A percentile compares a stretch with the other conserved stretches of the same genome.
phyloP scores from a whole-genome alignment of 768 basidiomycete species.

The Fomitopsis pulvina region DNA sequence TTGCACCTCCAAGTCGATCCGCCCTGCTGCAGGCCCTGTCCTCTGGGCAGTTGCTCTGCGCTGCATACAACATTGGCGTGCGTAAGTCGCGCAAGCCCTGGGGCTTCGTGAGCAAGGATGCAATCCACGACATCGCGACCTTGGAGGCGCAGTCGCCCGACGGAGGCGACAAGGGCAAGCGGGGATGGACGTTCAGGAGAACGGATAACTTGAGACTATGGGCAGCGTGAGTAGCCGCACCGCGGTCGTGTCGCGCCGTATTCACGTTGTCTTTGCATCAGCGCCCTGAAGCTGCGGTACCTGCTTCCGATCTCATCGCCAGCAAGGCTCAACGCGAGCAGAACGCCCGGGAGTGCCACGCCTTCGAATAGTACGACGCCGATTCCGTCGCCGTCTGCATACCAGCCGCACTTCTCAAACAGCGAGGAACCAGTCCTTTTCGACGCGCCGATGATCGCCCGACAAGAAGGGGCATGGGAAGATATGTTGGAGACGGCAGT shows the following conservation, averaged over 20 bases:
- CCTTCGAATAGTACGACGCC: conserved; percentile 15
- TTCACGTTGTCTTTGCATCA: conserved; percentile 17
- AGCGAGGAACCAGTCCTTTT: conserved; percentile 51
- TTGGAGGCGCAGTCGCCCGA: conserved; percentile 42
- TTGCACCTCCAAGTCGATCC: conserved; percentile 24
- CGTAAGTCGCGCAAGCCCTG: conserved; percentile 78
- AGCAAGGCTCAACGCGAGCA: conserved; percentile 23
- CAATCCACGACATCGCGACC: conserved; percentile 72
- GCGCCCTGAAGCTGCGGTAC: conserved; percentile 81
- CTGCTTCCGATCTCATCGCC: conserved; percentile 61
- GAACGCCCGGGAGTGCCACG: conserved; percentile 5
- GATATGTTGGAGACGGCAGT: conserved; percentile 64
- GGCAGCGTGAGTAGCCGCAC: conserved; percentile 58
- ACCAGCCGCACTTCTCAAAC: conserved; percentile 30
- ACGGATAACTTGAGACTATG: conserved; percentile 83
- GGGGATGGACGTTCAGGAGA: conserved; percentile 78
- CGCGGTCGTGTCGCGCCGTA: background rate
- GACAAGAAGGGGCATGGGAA: conserved; percentile 76
- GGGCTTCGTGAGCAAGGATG: conserved; percentile 76
- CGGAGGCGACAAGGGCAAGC: conserved; percentile 39
- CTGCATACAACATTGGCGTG: conserved; percentile 75
- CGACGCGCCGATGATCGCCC: conserved; percentile 67
- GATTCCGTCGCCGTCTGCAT: conserved; percentile 23
- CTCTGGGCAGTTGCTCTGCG: conserved; percentile 76
- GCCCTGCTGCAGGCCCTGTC: conserved; percentile 50